phyloP scores from a whole-genome alignment of 805 yeast species.

The Wickerhamiella sorbophila region DNA sequence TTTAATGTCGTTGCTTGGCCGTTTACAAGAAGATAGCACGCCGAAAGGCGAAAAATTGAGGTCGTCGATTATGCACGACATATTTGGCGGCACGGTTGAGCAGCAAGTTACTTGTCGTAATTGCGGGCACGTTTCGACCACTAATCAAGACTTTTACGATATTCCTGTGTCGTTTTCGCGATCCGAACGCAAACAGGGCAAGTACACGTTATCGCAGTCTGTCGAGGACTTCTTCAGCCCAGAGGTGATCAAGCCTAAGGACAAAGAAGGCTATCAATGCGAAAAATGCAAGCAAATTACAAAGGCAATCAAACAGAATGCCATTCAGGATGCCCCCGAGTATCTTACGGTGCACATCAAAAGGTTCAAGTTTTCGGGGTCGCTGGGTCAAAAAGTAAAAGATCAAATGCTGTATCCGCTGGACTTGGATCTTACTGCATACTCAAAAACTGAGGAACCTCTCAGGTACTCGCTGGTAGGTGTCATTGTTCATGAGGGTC shows the following conservation, averaged over 20 bases:
- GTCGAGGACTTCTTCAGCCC: constrained; percentile 70
- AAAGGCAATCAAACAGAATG: constrained; percentile 59
- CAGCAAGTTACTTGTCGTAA: constrained; percentile 74
- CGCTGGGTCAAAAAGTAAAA: constrained; percentile 60
- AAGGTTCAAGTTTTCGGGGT: constrained; percentile 63
- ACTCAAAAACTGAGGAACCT: constrained; percentile 27
- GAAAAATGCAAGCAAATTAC: constrained; percentile 71
- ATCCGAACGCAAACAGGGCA: constrained; percentile 17
- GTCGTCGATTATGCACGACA: constrained; percentile 72
- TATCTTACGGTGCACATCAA: constrained; percentile 76
- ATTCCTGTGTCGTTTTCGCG: constrained; percentile 60
- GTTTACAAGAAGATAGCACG: constrained; percentile 83
- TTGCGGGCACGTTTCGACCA: constrained; percentile 71
- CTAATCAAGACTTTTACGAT: constrained; percentile 90
- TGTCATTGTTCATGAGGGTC: constrained; percentile 88
- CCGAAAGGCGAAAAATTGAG: constrained; percentile 81
- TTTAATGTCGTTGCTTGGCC: constrained; percentile 76
- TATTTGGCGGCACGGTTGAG: constrained; percentile 79
- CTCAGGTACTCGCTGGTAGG: constrained; percentile 57
- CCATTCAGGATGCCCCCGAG: constrained; percentile 75
- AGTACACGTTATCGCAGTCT: constrained; percentile 58
- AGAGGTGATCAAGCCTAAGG: constrained; percentile 46
- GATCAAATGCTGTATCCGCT: constrained; percentile 74
- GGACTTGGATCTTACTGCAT: constrained; percentile 55
- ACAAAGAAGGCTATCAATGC: constrained; percentile 49